Evolutionary conservation across 202 grass and related monocot species (phyloP), one percentile per base, ranked within the genome.

Genomic region (Zizania palustris): DNA sequence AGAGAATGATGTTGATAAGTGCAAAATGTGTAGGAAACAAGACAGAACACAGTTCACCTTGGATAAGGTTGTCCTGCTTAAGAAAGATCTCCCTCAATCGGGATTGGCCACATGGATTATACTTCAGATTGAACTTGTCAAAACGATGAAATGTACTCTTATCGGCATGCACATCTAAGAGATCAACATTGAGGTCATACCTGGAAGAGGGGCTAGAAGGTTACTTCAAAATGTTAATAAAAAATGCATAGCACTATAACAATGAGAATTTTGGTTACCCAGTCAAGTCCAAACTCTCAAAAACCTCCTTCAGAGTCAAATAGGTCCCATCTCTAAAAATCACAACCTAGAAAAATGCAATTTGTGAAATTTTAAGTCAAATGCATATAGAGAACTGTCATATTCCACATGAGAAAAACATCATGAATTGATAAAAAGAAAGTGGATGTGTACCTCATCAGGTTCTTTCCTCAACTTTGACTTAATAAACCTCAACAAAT

Each of bases 91-190:
- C 93, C 83, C 93, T 91, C 37, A 97, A 69, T 28, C 93, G 91
- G 81, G 90, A 93, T 58, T 97, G 93, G n/a, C 93, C 90, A 81
- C 93, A 97, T 10, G 93, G 93, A 62, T 97, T 97, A 82, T 97
- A 97, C 72, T 97, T 97, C 63, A 93, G 82, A 85, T 97, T 97
- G 63, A 97, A 97, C 69, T 97, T 97, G 81, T 97, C 93, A 76
- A 97, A 97, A 18, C 93, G 93, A 72, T 97, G 93, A 91, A 97
- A 97, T 74, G 93, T 97, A 46, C 90, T 97, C 72, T 97, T 97
- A 82, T 97, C 93, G 41, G 93, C 93, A 88, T 97, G 93, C 60
- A 97, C 93, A 46, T 97, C 93, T 79, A 97, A 85, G 45, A 97
- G 85, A 91, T 97, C 93, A 58, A 97, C 93, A 89, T 93, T 97